Percentiles rank a stretch among this genome's conserved stretches.
Evolutionary conservation across 306 rosid species (phyloP).

Genomic region (Trifolium dubium): DNA sequence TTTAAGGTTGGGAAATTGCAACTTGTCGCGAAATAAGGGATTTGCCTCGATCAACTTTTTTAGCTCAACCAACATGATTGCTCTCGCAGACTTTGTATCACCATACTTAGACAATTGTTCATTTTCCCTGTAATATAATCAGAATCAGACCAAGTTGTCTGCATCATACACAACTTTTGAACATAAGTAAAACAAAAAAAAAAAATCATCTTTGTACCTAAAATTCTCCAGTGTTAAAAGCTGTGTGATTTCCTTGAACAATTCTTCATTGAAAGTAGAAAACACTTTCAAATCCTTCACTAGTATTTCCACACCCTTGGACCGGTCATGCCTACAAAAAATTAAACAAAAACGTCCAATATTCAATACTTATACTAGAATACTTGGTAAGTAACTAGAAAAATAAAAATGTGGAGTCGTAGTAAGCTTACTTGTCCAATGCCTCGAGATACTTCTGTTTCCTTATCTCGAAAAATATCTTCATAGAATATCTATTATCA

Average conservation of each 20-base stretch:
- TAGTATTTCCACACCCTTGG: constrained; percentile 90
- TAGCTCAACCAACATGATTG: constrained; percentile 95
- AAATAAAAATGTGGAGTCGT: constrained; percentile 7
- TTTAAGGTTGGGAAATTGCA: constrained; percentile 94
- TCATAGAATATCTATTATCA: constrained; percentile 97
- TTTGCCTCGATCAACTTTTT: constrained; percentile 96
- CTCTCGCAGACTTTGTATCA: constrained; percentile 92
- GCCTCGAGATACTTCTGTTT: constrained; percentile 98
- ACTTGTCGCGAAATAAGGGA: constrained; percentile 93
- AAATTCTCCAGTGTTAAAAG: constrained; percentile 91
- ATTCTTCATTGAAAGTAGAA: constrained; percentile 88
- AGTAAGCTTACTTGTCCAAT: constrained; percentile 81
- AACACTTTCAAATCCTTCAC: constrained; percentile 93
- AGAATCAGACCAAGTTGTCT: constrained; percentile 41
- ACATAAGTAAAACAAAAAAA: background rate
- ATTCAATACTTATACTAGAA: constrained; percentile 2
- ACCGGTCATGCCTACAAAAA: constrained; percentile 79
- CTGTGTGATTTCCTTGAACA: constrained; percentile 96
- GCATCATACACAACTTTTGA: constrained; percentile 15
- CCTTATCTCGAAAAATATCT: constrained; percentile 95
- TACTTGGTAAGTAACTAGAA: background rate
- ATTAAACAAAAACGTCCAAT: constrained; percentile 18
- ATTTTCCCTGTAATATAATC: constrained; percentile 67
- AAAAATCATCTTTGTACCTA: constrained; percentile 51
- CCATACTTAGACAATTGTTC: constrained; percentile 97